Evolutionary conservation across 306 rosid species (phyloP), one percentile per base, ranked within the genome.

Genomic region (Alnus rubra): DNA sequence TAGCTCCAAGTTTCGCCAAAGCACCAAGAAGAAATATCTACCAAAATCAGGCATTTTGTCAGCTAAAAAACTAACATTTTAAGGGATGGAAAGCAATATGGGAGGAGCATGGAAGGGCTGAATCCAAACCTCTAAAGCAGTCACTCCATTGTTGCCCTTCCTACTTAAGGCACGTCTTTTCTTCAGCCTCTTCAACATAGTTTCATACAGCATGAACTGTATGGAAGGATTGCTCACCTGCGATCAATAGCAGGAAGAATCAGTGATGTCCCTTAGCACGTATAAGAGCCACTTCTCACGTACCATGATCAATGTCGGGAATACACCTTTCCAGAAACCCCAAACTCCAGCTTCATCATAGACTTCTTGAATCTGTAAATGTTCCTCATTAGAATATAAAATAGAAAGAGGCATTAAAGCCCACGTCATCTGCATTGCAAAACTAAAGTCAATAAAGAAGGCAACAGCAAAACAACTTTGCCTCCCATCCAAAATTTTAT

Each of bases 161-260:
- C 78, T 84, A 74, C 51, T 82, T 82, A 28, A 78, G 62, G 83
- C 86, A 49, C 79, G 92, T 28, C 86, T 84, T 83, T 82, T 87
- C 88, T 90, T 95, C 84, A 95, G 84, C 82, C 90, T 86, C 69
- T 63, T 72, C 81, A 92, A 69, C 96, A 95, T 84, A 81, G 96
- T 83, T 91, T 95, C 98, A 80, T 92, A 95, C 87, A 92, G 85
- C 98, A 95, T 95, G 90, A 90, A 95, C 78, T 95, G 98, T 62
- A 95, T 91, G 81, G 98, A 91, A 80, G 98, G 98, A 81, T 95
- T 95, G 86, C 98, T 91, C 64, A 95, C 98, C 98, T 95, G 89
- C 76, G 68, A 85, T 69, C 74, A 81, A 76, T 47, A 81, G 75
- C 65, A 87, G 79, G 75, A 80, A 72, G 50, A 81, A 80, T 91